These are phyloP conservation scores for Pythium myriotylum DNA, from an alignment of 352 stramenopile species.

Conservation along the genomic window DNA sequence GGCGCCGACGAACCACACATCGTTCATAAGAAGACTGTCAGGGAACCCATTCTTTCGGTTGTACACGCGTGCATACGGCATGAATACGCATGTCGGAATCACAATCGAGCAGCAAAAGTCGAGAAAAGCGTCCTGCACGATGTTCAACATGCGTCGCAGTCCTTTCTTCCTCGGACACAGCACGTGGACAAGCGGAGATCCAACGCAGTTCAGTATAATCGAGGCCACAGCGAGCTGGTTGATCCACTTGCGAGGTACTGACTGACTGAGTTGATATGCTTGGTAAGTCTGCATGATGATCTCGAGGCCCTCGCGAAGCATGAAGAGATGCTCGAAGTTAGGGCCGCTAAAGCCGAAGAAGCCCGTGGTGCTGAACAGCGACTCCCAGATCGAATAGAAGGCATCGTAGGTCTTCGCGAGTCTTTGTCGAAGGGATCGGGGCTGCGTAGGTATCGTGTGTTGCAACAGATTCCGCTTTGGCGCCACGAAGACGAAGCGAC, in stretches of 20 bases:
- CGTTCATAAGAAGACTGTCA: slow-evolving; percentile 7
- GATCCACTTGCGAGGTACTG: slow-evolving; percentile 24
- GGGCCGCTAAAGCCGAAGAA: slow-evolving; percentile 17
- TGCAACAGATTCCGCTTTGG: too few species aligned
- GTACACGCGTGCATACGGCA: slow-evolving; percentile 19
- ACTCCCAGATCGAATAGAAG: background rate
- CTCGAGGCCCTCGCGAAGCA: slow-evolving; percentile 22
- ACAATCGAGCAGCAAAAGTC: slow-evolving; percentile 29
- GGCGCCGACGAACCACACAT: slow-evolving; percentile 22
- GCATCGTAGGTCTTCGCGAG: background rate
- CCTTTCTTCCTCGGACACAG: background rate
- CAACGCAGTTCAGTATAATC: slow-evolving; percentile 24
- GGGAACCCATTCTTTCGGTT: background rate
- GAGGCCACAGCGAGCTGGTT: slow-evolving; percentile 23
- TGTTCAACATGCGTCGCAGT: slow-evolving; percentile 14
- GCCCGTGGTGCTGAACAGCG: slow-evolving; percentile 3
- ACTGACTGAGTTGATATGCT: slow-evolving; percentile 22
- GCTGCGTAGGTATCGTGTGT: background rate
- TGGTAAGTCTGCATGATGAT: slow-evolving; percentile 32
- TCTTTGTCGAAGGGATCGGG: background rate
- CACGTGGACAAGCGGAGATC: slow-evolving; percentile 13
- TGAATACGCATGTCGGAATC: slow-evolving; percentile 25
- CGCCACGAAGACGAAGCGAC: background rate
- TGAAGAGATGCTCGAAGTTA: slow-evolving; percentile 20
- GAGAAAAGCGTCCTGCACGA: slow-evolving; percentile 18